A percentile compares a stretch with the other conserved stretches of the same genome.
phyloP scores from a whole-genome alignment of 129 eudicot species.

The Helianthus annuus region DNA sequence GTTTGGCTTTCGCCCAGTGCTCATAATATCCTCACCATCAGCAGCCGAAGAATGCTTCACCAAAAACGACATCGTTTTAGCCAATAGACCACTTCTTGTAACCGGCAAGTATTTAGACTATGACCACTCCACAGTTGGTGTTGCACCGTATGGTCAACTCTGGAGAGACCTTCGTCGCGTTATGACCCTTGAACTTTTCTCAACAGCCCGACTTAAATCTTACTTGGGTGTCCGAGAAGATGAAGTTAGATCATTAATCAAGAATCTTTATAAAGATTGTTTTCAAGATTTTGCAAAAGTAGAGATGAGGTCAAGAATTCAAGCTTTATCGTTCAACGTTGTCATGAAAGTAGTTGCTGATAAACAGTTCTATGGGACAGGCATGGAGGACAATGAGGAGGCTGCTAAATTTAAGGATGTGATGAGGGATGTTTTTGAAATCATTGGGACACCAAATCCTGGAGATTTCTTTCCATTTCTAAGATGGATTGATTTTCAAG shows the following conservation, averaged over 20 bases:
- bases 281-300: slow-evolving; percentile 14
- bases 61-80: slow-evolving; percentile 39
- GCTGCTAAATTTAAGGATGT: slow-evolving; percentile 22
- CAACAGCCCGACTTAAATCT: slow-evolving; percentile 24
- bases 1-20: slow-evolving; percentile 29
- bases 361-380: slow-evolving; percentile 35
- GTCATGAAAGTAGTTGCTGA: slow-evolving; percentile 48
- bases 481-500: slow-evolving; percentile 45
- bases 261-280: slow-evolving; percentile 13
- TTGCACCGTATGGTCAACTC: slow-evolving; percentile 37
- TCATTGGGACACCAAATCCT: slow-evolving; percentile 32
- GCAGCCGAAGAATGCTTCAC: slow-evolving; percentile 49
- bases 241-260: slow-evolving; percentile 24
- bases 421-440: slow-evolving; percentile 22
- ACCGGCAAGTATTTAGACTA: slow-evolving; percentile 28
- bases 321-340: slow-evolving; percentile 38
- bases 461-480: slow-evolving; percentile 42
- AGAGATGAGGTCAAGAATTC: slow-evolving; percentile 34
- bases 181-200: slow-evolving; percentile 28
- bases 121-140: slow-evolving; percentile 28
- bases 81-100: slow-evolving; percentile 35
- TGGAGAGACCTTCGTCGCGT: slow-evolving; percentile 47
- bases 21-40: slow-evolving; percentile 37
- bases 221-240: slow-evolving; percentile 22
- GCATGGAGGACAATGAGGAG: slow-evolving; percentile 30